phyloP scores from a whole-genome alignment of 371 early-diverging fungal genomes.

The Mortierella sp. region DNA sequence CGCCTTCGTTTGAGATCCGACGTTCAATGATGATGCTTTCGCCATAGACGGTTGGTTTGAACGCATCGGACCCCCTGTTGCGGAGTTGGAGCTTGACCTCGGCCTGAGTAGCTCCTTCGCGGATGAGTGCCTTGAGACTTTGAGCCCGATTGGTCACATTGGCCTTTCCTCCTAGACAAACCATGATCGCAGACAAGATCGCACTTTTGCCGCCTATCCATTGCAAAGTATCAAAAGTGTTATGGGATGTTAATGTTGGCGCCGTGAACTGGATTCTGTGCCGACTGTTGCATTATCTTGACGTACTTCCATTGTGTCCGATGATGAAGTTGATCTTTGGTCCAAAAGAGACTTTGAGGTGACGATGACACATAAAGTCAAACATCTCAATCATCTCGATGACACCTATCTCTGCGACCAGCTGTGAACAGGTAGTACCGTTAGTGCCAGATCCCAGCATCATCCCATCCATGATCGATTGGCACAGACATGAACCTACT shows the following conservation, averaged over 20 bases:
- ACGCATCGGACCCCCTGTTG: constrained; percentile 88
- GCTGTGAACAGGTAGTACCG: constrained; percentile 25
- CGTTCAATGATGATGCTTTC: constrained; percentile 86
- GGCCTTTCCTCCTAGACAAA: constrained; percentile 94
- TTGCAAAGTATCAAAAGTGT: neutral
- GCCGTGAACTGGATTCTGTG: neutral
- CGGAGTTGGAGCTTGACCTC: constrained; percentile 78
- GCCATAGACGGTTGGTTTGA: constrained; percentile 82
- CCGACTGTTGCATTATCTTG: neutral
- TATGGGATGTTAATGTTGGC: neutral
- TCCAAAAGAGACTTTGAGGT: constrained; percentile 79
- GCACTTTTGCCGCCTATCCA: constrained; percentile 91
- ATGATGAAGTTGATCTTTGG: constrained; percentile 95
- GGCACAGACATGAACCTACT: too few species aligned
- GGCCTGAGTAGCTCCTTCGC: constrained; percentile 81
- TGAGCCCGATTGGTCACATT: constrained; percentile 86
- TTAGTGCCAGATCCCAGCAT: neutral
- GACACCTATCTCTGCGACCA: constrained; percentile 71
- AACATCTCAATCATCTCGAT: constrained; percentile 83
- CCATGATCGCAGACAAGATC: constrained; percentile 89
- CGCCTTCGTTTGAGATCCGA: constrained; percentile 75
- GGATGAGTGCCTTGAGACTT: constrained; percentile 81
- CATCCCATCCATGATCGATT: neutral
- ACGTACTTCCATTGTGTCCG: constrained; percentile 93
- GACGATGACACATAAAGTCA: constrained; percentile 96